Percentiles rank a stretch among this genome's conserved stretches.
phyloP scores from a whole-genome alignment of 495 filamentous ascomycete species.

The Parathielavia appendiculata region DNA sequence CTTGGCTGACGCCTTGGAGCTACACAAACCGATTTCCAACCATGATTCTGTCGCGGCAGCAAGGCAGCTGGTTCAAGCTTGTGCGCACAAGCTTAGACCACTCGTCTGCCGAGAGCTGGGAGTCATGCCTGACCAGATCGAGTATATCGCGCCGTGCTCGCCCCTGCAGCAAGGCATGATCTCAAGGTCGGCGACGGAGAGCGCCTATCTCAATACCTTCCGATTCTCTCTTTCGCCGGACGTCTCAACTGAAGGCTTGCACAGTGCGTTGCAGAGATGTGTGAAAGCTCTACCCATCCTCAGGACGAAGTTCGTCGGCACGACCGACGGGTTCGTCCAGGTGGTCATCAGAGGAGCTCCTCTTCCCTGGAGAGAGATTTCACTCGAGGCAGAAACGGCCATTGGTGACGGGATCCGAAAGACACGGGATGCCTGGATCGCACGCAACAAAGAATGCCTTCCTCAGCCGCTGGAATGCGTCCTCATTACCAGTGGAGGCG shows the following conservation, averaged over 20 bases:
- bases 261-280: slow-evolving; percentile 47
- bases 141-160: slow-evolving; percentile 70
- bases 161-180: slow-evolving; percentile 78
- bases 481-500: slow-evolving; percentile 30
- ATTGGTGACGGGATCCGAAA: slow-evolving; percentile 29
- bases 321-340: slow-evolving; percentile 67
- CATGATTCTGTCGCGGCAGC: slow-evolving; percentile 11
- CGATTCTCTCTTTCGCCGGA: slow-evolving; percentile 45
- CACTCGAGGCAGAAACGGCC: slow-evolving; percentile 21
- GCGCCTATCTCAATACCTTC: slow-evolving; percentile 68
- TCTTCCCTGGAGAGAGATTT: slow-evolving; percentile 46
- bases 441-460: slow-evolving; percentile 24
- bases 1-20: slow-evolving; percentile 20
- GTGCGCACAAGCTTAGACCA: slow-evolving; percentile 23
- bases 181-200: slow-evolving; percentile 54
- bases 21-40: not conserved
- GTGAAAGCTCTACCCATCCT: slow-evolving; percentile 53
- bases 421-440: slow-evolving; percentile 41
- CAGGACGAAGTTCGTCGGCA: slow-evolving; percentile 59
- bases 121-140: slow-evolving; percentile 46
- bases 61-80: slow-evolving; percentile 28
- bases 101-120: slow-evolving; percentile 44
- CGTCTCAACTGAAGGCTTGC: slow-evolving; percentile 42
- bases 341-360: slow-evolving; percentile 48
- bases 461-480: slow-evolving; percentile 36